Percentiles rank a stretch among this genome's conserved stretches.
Evolutionary conservation across 2,329 filamentous ascomycete species (phyloP).

Genomic region (Blumeriella jaapii): DNA sequence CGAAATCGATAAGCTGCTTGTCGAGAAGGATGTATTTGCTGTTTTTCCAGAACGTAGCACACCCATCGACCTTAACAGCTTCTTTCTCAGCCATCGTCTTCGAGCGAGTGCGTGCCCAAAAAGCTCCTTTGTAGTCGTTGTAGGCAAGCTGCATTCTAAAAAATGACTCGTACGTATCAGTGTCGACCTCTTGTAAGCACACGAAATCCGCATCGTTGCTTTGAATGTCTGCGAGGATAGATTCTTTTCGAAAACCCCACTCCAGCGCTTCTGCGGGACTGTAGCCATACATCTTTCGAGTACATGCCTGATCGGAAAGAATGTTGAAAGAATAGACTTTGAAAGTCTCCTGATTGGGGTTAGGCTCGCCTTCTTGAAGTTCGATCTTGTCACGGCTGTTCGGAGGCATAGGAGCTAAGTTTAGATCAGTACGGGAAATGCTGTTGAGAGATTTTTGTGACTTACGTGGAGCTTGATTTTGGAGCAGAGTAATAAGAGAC

Average conservation of each 20-base stretch:
- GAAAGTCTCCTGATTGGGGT: slow-evolving; percentile 52
- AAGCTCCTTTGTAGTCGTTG: slow-evolving; percentile 85
- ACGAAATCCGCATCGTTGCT: slow-evolving; percentile 77
- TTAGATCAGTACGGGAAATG: slow-evolving; percentile 6
- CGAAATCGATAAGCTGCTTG: slow-evolving; percentile 89
- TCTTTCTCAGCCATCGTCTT: slow-evolving; percentile 88
- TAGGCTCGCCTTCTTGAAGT: slow-evolving; percentile 54
- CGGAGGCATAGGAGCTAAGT: slow-evolving; percentile 64
- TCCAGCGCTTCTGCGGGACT: slow-evolving; percentile 69
- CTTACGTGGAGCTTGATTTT: slow-evolving; percentile 77
- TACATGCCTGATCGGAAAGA: slow-evolving; percentile 87
- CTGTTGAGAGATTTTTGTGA: slow-evolving; percentile 22
- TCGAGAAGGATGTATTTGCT: slow-evolving; percentile 90
- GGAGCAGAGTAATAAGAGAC: slow-evolving; percentile 69
- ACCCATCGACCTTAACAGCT: slow-evolving; percentile 83
- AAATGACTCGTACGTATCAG: slow-evolving; percentile 82
- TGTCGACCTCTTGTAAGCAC: slow-evolving; percentile 87
- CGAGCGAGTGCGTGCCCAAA: slow-evolving; percentile 81
- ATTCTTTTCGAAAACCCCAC: slow-evolving; percentile 78
- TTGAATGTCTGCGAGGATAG: slow-evolving; percentile 73
- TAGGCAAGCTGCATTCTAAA: slow-evolving; percentile 80
- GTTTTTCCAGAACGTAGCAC: slow-evolving; percentile 92
- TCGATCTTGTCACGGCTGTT: slow-evolving; percentile 65
- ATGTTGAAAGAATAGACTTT: slow-evolving; percentile 92
- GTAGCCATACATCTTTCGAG: slow-evolving; percentile 76